These are phyloP conservation scores for Austroboletus novae-zelandiae DNA, from an alignment of 1,284 basidiomycete species.

Conservation along the genomic window DNA sequence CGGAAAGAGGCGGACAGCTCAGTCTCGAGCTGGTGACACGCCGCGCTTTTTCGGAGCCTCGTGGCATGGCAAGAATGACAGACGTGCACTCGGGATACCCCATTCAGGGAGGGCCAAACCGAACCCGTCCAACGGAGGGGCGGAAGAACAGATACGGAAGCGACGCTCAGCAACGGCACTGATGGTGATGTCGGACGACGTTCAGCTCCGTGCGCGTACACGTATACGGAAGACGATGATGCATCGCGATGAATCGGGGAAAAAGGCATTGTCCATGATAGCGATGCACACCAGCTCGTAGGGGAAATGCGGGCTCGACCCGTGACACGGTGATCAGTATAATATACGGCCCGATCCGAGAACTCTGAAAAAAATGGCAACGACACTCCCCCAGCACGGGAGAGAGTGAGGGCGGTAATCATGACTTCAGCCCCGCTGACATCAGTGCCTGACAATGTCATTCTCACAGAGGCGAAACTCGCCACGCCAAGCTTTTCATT, in stretches of 20 bases:
- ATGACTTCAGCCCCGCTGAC: slow-evolving; percentile 18
- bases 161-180: neutral
- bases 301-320: slow-evolving; percentile 7
- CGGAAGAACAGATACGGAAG: neutral
- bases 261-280: neutral
- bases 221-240: neutral
- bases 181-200: neutral
- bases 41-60: neutral
- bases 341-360: slow-evolving; percentile 24
- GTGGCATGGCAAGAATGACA: slow-evolving; percentile 1
- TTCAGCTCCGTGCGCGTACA: neutral
- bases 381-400: slow-evolving; percentile 9
- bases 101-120: neutral
- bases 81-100: slow-evolving; percentile 2
- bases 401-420: slow-evolving; percentile 26
- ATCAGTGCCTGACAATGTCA: slow-evolving; percentile 32
- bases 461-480: slow-evolving; percentile 20
- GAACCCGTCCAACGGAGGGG: neutral
- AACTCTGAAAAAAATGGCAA: slow-evolving; percentile 16
- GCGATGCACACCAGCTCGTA: neutral
- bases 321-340: slow-evolving; percentile 22
- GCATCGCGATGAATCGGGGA: neutral
- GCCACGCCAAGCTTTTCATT: slow-evolving; percentile 26
- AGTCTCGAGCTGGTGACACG: neutral
- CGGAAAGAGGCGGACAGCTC: slow-evolving; percentile 7